A percentile compares a stretch with the other conserved stretches of the same genome.
phyloP scores from a whole-genome alignment of 768 basidiomycete genomes.

The Phlebiopsis flavidoalba region DNA sequence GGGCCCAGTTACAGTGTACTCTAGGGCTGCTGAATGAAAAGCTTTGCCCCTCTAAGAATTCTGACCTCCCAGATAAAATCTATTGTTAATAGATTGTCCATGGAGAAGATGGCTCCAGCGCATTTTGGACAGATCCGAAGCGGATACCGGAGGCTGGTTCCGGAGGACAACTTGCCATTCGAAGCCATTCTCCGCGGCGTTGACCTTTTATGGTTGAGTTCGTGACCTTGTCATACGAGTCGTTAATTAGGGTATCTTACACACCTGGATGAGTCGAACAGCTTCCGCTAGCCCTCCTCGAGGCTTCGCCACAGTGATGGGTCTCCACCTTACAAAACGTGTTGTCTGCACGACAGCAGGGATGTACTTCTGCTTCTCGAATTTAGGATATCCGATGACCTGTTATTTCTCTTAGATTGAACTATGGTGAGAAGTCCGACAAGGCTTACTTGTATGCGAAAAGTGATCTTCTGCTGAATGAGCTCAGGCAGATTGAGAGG shows the following conservation, averaged over 20 bases:
- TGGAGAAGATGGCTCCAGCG: too few species aligned
- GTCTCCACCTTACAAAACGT: too few species aligned
- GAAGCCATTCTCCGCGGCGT: neutral
- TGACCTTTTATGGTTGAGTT: neutral
- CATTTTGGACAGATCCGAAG: too few species aligned
- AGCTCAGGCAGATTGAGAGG: neutral
- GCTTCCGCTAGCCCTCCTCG: neutral
- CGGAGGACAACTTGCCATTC: neutral
- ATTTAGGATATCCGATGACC: neutral
- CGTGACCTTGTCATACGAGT: neutral
- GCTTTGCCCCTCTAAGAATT: neutral
- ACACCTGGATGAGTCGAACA: neutral
- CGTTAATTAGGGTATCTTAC: neutral
- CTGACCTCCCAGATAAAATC: too few species aligned
- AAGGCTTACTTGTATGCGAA: neutral
- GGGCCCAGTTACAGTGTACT: neutral
- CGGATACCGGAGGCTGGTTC: too few species aligned
- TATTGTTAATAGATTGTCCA: too few species aligned
- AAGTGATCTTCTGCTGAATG: neutral
- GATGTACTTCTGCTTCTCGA: constrained; percentile 4
- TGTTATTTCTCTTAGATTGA: neutral
- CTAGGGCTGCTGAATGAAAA: constrained; percentile 1
- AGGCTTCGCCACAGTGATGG: neutral
- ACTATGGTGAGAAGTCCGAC: neutral
- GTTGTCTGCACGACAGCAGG: neutral